A percentile compares a stretch with the other conserved stretches of the same genome.
Evolutionary conservation across 1,284 basidiomycete genomes (phyloP).

Genomic region (Fomitopsis pinicola): DNA sequence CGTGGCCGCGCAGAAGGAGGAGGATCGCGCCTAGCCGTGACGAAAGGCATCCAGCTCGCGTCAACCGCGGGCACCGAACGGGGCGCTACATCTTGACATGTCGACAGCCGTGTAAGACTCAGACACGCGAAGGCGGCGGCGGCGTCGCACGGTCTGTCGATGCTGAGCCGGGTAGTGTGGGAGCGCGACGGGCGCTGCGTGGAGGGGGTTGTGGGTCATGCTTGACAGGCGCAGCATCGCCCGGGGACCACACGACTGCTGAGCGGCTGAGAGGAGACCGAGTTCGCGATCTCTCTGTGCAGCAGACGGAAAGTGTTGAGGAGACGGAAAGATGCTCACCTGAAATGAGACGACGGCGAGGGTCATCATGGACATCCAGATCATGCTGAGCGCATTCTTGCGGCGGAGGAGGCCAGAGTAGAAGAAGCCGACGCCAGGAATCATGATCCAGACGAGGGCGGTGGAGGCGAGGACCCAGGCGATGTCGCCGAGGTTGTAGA

Average conservation of each 20-base stretch:
- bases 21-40: too few species aligned
- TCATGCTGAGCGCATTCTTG: constrained; percentile 93
- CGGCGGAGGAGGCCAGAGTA: constrained; percentile 82
- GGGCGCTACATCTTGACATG: background rate
- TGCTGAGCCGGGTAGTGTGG: too few species aligned
- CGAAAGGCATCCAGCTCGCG: too few species aligned
- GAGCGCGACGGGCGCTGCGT: background rate
- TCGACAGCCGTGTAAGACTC: background rate
- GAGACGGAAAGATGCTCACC: constrained; percentile 19
- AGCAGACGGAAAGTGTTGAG: background rate
- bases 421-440: constrained; percentile 88
- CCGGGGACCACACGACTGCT: too few species aligned
- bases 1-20: too few species aligned
- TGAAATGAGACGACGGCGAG: constrained; percentile 53
- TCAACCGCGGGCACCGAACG: background rate
- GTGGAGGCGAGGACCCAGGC: constrained; percentile 73
- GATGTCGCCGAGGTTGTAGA: constrained; percentile 78
- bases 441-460: constrained; percentile 88
- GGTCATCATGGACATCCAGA: constrained; percentile 79
- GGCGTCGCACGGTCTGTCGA: background rate
- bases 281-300: too few species aligned
- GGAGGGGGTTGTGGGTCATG: too few species aligned
- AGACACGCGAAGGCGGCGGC: background rate
- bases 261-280: too few species aligned
- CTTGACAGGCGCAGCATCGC: too few species aligned